Percentiles rank a stretch among this genome's conserved stretches.
phyloP scores from a whole-genome alignment of 2,329 filamentous ascomycete genomes.

The Chalaropsis ovoidea region DNA sequence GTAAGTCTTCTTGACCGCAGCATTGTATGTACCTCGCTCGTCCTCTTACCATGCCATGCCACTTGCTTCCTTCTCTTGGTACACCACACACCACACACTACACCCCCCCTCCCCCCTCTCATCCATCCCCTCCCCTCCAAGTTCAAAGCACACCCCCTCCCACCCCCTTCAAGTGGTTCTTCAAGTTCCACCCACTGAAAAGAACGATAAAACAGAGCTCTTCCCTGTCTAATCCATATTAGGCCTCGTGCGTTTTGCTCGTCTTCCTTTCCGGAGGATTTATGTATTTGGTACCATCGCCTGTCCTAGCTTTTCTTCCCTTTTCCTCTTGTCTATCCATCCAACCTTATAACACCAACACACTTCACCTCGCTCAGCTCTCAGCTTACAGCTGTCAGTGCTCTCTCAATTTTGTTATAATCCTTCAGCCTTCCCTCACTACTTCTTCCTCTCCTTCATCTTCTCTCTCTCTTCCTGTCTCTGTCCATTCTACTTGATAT shows the following conservation, averaged over 20 bases:
- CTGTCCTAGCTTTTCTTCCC: slow-evolving; percentile 19
- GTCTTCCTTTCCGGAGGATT: slow-evolving; percentile 15
- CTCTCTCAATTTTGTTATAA: slow-evolving; percentile 17
- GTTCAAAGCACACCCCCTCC: slow-evolving; percentile 11
- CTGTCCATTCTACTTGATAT: slow-evolving; percentile 8
- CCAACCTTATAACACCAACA: slow-evolving; percentile 16
- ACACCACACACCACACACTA: no score
- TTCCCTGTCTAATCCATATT: slow-evolving; percentile 19
- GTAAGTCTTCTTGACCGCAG: slow-evolving; percentile 8
- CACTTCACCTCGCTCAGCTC: slow-evolving; percentile 15
- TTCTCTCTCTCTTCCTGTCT: slow-evolving; percentile 8
- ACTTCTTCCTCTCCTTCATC: slow-evolving; percentile 6
- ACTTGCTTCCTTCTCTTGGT: neutral
- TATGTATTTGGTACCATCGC: slow-evolving; percentile 18
- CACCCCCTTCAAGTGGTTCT: slow-evolving; percentile 17
- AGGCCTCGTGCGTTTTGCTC: slow-evolving; percentile 17
- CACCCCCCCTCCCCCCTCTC: neutral
- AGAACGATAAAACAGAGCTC: slow-evolving; percentile 19
- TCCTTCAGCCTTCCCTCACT: slow-evolving; percentile 18
- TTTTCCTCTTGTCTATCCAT: slow-evolving; percentile 18
- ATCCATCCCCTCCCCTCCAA: neutral
- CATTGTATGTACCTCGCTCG: neutral
- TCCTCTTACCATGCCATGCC: slow-evolving; percentile 10
- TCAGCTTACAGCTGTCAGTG: slow-evolving; percentile 19
- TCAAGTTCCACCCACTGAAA: slow-evolving; percentile 6